Conservation (phyloP, 495 filamentous ascomycete species). For the Cairneyella variabilis region DNA sequence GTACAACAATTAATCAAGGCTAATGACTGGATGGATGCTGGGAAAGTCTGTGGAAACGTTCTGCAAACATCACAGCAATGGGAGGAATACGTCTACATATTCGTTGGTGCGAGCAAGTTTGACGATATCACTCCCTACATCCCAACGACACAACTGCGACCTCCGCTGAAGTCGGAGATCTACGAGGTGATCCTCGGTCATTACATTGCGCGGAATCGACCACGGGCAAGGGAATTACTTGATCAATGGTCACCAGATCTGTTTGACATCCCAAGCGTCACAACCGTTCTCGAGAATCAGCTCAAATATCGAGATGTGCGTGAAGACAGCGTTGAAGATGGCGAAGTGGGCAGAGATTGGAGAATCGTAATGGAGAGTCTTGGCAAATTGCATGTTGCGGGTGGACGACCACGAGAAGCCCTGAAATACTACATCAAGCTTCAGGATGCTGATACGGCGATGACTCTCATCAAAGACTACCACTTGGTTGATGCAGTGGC, state of each 20-base stretch:
- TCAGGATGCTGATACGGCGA: constrained; percentile 85
- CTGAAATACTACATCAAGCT: constrained; percentile 83
- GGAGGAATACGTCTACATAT: constrained; percentile 93
- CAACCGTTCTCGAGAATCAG: constrained; percentile 67
- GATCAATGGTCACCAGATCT: constrained; percentile 81
- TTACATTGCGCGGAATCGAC: constrained; percentile 70
- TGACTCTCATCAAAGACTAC: constrained; percentile 77
- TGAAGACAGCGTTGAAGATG: constrained; percentile 65
- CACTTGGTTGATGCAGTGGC: constrained; percentile 80
- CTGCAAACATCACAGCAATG: constrained; percentile 73
- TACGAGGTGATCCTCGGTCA: constrained; percentile 85
- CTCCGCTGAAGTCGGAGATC: constrained; percentile 73
- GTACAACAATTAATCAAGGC: constrained; percentile 73
- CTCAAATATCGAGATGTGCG: constrained; percentile 63
- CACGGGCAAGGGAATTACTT: constrained; percentile 70
- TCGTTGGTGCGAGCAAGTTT: constrained; percentile 77
- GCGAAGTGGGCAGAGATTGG: constrained; percentile 71
- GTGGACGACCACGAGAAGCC: constrained; percentile 75
- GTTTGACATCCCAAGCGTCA: constrained; percentile 69
- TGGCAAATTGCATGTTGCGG: constrained; percentile 76
- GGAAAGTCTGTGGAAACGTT: constrained; percentile 73
- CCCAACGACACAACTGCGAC: constrained; percentile 67
- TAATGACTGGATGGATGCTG: constrained; percentile 72
- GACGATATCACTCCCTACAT: constrained; percentile 87
- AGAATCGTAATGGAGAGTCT: constrained; percentile 75